phyloP scores from a whole-genome alignment of 495 filamentous ascomycete genomes.

The Bacidia gigantensis region DNA sequence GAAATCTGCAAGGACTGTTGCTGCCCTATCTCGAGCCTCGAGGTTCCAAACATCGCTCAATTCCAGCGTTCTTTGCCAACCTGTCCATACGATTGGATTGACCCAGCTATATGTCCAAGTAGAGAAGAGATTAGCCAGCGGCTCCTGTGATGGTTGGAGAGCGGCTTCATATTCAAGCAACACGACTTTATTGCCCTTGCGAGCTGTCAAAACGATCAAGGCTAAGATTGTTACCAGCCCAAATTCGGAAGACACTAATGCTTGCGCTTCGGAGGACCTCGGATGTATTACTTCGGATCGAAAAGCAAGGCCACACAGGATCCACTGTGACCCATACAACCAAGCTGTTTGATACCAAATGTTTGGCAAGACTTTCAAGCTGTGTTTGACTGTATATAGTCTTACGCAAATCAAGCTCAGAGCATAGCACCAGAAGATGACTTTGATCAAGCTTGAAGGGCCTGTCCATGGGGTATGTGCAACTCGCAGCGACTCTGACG shows the following conservation, averaged over 20 bases:
- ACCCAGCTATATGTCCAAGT: constrained; percentile 84
- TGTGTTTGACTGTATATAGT: constrained; percentile 54
- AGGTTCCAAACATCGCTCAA: constrained; percentile 86
- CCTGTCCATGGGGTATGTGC: neutral
- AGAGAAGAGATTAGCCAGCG: constrained; percentile 75
- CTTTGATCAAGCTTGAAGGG: constrained; percentile 48
- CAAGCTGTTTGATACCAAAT: constrained; percentile 88
- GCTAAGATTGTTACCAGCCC: constrained; percentile 57
- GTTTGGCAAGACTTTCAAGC: constrained; percentile 42
- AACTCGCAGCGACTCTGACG: constrained; percentile 13
- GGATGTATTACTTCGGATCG: constrained; percentile 78
- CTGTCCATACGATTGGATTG: constrained; percentile 75
- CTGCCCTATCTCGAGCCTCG: constrained; percentile 74
- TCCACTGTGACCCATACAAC: constrained; percentile 76
- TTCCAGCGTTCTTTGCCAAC: constrained; percentile 76
- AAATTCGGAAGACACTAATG: constrained; percentile 57
- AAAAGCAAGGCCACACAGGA: constrained; percentile 61
- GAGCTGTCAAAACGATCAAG: constrained; percentile 59
- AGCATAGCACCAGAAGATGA: constrained; percentile 70
- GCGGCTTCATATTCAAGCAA: constrained; percentile 73
- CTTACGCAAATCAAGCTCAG: constrained; percentile 59
- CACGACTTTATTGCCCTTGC: constrained; percentile 85
- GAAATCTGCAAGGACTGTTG: constrained; percentile 62
- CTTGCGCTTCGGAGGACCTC: constrained; percentile 41
- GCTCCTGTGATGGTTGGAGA: constrained; percentile 73